Percentiles rank a stretch among this genome's conserved stretches.
phyloP scores from a whole-genome alignment of 306 rosid species.

The Cicer cuneatum region DNA sequence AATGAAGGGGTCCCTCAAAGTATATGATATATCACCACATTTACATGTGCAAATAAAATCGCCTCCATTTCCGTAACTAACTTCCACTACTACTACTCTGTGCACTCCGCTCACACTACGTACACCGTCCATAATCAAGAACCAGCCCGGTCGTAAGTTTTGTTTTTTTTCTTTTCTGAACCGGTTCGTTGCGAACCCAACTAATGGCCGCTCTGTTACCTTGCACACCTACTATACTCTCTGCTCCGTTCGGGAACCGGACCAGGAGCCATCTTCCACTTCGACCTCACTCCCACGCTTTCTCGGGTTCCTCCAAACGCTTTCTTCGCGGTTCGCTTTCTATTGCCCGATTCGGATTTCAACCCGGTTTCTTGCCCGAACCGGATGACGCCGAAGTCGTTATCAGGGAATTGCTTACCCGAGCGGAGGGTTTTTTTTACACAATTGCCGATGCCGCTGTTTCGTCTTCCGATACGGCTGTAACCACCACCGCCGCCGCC shows the following conservation, averaged over 20 bases:
- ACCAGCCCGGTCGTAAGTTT: slow-evolving; percentile 1
- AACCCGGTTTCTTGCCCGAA: slow-evolving; percentile 65
- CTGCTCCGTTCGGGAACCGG: slow-evolving; percentile 57
- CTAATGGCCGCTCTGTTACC: slow-evolving; percentile 66
- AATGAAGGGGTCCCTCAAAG: slow-evolving; percentile 18
- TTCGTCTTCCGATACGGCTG: slow-evolving; percentile 59
- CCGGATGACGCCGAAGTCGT: slow-evolving; percentile 57
- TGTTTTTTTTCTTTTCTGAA: background rate
- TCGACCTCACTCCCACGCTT: slow-evolving; percentile 47
- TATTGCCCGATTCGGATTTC: slow-evolving; percentile 65
- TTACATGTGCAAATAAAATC: background rate
- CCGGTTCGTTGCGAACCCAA: slow-evolving; percentile 31
- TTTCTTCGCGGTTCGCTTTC: slow-evolving; percentile 67
- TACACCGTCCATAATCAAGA: background rate
- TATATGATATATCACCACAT: background rate
- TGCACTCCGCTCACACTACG: background rate
- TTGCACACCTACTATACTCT: slow-evolving; percentile 53
- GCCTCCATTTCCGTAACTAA: slow-evolving; percentile 17
- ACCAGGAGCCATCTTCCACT: slow-evolving; percentile 49
- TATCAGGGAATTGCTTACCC: slow-evolving; percentile 57
- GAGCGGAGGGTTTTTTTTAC: slow-evolving; percentile 81
- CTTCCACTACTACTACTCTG: background rate
- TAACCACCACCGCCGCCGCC: slow-evolving; percentile 49
- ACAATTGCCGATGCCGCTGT: slow-evolving; percentile 92
- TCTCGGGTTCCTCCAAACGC: slow-evolving; percentile 43